Base-by-base conservation (phyloP, 352 stramenopile species). In the Pythium aristosporum region DNA sequence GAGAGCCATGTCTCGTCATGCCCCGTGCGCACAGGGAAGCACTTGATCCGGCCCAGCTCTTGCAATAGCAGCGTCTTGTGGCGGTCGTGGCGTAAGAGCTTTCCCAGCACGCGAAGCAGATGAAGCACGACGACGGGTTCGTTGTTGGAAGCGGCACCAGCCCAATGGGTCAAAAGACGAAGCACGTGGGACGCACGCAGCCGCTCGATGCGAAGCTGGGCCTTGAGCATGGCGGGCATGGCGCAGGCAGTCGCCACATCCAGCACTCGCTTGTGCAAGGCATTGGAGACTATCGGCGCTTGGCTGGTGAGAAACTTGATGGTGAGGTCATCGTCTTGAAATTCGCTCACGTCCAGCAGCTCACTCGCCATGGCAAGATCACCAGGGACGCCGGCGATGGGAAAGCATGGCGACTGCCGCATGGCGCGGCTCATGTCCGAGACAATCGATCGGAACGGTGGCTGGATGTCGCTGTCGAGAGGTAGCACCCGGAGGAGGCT, bases 11-110 rank as follows among this genome's bases (percentile, higher is more conserved):
- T 21, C 49, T 64, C 46, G 5, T 7, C 30, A 4, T 28, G 21
- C 15, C 49, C 28, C 75, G 71, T 9, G 66, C 79, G 67, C 21
- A 92, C 50, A 2, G 78, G 82, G 46, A 94, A 91, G 43, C 82
- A 94, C 69, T 77, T 78, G 61, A 92, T 79, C n/a, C 87, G 63
- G 16, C 82, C 74, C 32, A 94, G 63, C 64, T 93, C 85, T 48
- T 91, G 74, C 4, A 81, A 57, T 18, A 88, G 44, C 30, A 91
- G 65, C 1, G 53, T 46, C 1, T 69, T 66, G 51, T 87, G 75
- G 9, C 76, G 75, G 54, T 89, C 79, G 34, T 74, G 75, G 41
- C 77, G 77, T 73, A 74, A 85, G 28, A 93, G 32, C 44, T 82
- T 88, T n/a, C 67, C 67, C 13, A 94, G 64, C 2, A 89, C 43